phyloP scores from a whole-genome alignment of 1,139 yeast genomes.

The Taiozyma sp. region DNA sequence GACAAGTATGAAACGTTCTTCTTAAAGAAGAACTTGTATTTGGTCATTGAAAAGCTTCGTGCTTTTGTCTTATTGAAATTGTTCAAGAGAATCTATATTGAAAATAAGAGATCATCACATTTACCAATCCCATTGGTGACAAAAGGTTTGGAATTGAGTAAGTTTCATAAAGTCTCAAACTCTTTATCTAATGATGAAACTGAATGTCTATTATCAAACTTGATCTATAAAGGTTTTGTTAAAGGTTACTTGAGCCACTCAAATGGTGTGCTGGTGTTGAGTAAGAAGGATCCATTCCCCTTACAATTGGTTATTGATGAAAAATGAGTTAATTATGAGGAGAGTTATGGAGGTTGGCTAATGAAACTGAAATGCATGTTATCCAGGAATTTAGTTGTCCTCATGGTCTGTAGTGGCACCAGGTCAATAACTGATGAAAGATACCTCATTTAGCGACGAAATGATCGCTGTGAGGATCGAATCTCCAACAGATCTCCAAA shows the following conservation, averaged over 20 bases:
- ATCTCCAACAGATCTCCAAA: too few species aligned
- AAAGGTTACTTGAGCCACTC: slow-evolving; percentile 86
- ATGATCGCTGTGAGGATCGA: too few species aligned
- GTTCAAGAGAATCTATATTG: slow-evolving; percentile 41
- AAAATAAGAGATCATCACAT: slow-evolving; percentile 34
- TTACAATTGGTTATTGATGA: slow-evolving; percentile 12
- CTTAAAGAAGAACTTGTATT: slow-evolving; percentile 56
- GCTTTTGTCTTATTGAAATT: slow-evolving; percentile 49
- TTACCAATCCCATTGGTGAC: slow-evolving; percentile 46
- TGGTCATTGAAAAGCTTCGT: slow-evolving; percentile 54
- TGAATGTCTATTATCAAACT: slow-evolving; percentile 68
- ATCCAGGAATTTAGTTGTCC: too few species aligned
- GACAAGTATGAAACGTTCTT: slow-evolving; percentile 43
- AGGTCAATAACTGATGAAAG: too few species aligned
- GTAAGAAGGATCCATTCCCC: slow-evolving; percentile 76
- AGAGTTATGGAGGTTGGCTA: too few species aligned
- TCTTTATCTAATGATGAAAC: slow-evolving; percentile 39
- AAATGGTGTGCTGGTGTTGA: slow-evolving; percentile 68
- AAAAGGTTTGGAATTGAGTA: slow-evolving; percentile 41
- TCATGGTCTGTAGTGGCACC: too few species aligned
- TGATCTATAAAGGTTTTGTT: slow-evolving; percentile 57
- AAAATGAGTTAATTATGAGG: neutral
- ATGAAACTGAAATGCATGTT: neutral
- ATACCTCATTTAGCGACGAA: too few species aligned
- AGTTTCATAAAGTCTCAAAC: slow-evolving; percentile 14